These are phyloP conservation scores for Centella asiatica DNA, from an alignment of 129 eudicot genomes.

Conservation along the genomic window DNA sequence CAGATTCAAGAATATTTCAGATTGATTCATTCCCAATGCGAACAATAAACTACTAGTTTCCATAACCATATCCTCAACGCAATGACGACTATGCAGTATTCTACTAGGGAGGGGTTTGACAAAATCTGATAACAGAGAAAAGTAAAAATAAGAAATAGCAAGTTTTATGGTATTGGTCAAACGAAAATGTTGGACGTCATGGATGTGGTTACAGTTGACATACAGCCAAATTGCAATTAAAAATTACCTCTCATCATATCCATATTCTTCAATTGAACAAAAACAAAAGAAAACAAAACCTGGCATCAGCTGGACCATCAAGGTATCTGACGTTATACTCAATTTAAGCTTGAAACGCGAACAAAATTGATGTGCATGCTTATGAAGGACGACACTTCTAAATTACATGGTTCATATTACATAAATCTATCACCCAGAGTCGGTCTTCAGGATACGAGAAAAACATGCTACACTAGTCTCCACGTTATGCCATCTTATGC, in stretches of 20 bases:
- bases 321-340: conserved; percentile 11
- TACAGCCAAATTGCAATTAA: conserved; percentile 17
- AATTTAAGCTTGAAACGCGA: conserved; percentile 6
- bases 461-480: background rate
- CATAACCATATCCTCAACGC: background rate
- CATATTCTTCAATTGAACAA: conserved; percentile 18
- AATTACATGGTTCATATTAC: background rate
- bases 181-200: background rate
- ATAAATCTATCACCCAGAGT: background rate
- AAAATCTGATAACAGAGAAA: background rate
- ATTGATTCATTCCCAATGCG: too few species aligned
- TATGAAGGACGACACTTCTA: background rate
- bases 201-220: background rate
- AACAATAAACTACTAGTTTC: background rate
- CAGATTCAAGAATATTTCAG: too few species aligned
- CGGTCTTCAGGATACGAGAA: background rate
- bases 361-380: background rate
- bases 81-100: background rate
- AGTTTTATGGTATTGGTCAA: background rate
- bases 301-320: conserved; percentile 12
- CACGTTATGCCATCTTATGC: too few species aligned
- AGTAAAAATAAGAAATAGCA: background rate
- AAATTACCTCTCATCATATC: conserved; percentile 8
- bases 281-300: conserved; percentile 15
- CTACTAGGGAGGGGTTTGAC: background rate